These are phyloP conservation scores for Tolypocladium sp. DNA, from an alignment of 2,329 filamentous ascomycete species.

Conservation along the genomic window DNA sequence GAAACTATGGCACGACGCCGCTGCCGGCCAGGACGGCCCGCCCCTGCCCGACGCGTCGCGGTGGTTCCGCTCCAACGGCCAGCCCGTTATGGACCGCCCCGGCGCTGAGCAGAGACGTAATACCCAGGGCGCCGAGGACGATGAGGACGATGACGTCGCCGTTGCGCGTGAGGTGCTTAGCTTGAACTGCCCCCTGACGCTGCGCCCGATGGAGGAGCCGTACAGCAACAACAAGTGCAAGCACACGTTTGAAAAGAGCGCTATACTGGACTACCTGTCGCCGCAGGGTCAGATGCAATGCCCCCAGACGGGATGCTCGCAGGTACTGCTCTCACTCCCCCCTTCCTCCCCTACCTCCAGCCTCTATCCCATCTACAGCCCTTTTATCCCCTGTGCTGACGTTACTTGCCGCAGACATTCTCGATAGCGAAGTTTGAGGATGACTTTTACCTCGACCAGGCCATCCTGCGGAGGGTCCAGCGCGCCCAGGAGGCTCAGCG, in stretches of 20 bases:
- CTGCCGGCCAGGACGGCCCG: slow-evolving; percentile 37
- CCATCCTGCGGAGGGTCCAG: slow-evolving; percentile 49
- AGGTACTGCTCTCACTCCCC: slow-evolving; percentile 29
- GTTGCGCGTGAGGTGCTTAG: slow-evolving; percentile 55
- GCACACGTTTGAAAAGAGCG: slow-evolving; percentile 61
- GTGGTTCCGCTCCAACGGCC: slow-evolving; percentile 42
- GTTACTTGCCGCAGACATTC: slow-evolving; percentile 30
- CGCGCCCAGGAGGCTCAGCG: slow-evolving; percentile 37
- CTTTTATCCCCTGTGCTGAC: neutral
- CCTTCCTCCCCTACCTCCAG: neutral
- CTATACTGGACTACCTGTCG: slow-evolving; percentile 50
- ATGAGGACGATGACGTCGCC: slow-evolving; percentile 59
- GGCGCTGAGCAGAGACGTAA: slow-evolving; percentile 2
- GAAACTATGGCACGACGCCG: slow-evolving; percentile 45
- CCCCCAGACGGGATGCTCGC: slow-evolving; percentile 55
- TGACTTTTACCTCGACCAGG: slow-evolving; percentile 48
- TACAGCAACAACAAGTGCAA: slow-evolving; percentile 58
- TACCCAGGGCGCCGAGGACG: slow-evolving; percentile 27
- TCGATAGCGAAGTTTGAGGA: slow-evolving; percentile 22
- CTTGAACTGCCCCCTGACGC: slow-evolving; percentile 61
- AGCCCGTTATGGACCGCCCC: slow-evolving; percentile 26
- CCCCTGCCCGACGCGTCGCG: slow-evolving; percentile 41
- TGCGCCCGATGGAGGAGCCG: slow-evolving; percentile 55
- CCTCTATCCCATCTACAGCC: neutral
- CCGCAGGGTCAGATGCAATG: slow-evolving; percentile 38